A percentile compares a stretch with the other conserved stretches of the same genome.
Evolutionary conservation across 2,329 filamentous ascomycete species (phyloP).

Genomic region (Trichophyton equinum): DNA sequence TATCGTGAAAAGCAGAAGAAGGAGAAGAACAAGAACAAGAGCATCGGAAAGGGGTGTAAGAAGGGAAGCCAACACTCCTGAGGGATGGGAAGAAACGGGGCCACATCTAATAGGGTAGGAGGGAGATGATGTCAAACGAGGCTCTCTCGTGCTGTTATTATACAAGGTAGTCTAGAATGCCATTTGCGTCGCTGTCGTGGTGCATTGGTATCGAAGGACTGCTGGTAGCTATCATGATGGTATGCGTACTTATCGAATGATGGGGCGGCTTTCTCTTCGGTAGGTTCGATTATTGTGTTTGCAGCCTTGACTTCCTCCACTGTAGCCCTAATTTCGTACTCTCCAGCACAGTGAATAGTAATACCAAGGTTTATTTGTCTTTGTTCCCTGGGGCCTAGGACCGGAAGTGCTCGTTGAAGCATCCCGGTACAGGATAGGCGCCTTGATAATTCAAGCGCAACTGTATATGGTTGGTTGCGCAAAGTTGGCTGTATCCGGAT

Average conservation of each 20-base stretch:
- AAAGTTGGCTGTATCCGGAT: constrained; percentile 67
- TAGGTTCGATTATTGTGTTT: constrained; percentile 26
- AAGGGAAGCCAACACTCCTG: neutral
- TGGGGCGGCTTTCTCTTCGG: neutral
- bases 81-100: neutral
- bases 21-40: neutral
- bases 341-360: constrained; percentile 63
- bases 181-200: constrained; percentile 21
- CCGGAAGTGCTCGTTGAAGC: constrained; percentile 59
- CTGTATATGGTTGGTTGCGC: constrained; percentile 55
- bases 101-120: neutral
- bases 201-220: constrained; percentile 11
- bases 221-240: constrained; percentile 9
- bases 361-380: constrained; percentile 55
- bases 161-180: constrained; percentile 23
- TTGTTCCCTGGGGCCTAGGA: constrained; percentile 47
- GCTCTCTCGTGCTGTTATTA: constrained; percentile 17
- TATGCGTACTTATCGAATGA: constrained; percentile 4
- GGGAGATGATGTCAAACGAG: neutral
- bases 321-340: constrained; percentile 68
- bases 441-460: constrained; percentile 68
- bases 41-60: neutral
- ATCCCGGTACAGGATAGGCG: constrained; percentile 77
- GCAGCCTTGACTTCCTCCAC: constrained; percentile 59
- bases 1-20: neutral